Evolutionary conservation across 164 flowering plant genomes (phyloP).

Genomic region (Paratinospora sagittata): DNA sequence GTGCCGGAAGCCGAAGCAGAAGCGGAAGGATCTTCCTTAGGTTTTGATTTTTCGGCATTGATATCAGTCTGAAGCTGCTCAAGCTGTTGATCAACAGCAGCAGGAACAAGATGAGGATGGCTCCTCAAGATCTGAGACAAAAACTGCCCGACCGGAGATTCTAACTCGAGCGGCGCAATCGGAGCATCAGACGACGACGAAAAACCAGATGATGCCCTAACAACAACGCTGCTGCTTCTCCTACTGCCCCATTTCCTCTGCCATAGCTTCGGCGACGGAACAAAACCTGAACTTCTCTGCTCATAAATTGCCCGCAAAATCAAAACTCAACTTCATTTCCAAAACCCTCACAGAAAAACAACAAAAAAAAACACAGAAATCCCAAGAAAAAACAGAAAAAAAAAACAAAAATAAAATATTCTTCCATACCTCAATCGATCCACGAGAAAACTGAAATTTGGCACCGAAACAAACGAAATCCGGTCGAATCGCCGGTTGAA

Average conservation of each 20-base stretch:
- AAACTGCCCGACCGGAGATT: constrained; percentile 86
- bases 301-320: not conserved
- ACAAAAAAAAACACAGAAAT: no score
- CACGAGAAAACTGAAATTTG: constrained; percentile 13
- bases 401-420: not conserved
- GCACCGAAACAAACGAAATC: constrained; percentile 17
- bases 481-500: constrained; percentile 13
- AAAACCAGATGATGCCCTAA: constrained; percentile 51
- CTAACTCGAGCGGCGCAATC: constrained; percentile 82
- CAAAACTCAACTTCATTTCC: not conserved
- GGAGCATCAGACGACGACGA: constrained; percentile 31
- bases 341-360: not conserved
- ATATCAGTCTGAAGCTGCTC: constrained; percentile 79
- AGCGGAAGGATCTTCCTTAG: constrained; percentile 59
- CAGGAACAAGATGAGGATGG: constrained; percentile 91
- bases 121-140: constrained; percentile 67
- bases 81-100: constrained; percentile 94
- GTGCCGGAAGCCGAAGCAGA: constrained; percentile 68
- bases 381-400: not conserved
- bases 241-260: constrained; percentile 27
- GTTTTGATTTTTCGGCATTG: constrained; percentile 40
- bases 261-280: constrained; percentile 21
- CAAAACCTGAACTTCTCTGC: constrained; percentile 25
- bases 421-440: constrained; percentile 27
- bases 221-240: constrained; percentile 19